These are phyloP conservation scores for Kodamaea kakaduensis DNA, from an alignment of 805 yeast genomes.

Conservation along the genomic window DNA sequence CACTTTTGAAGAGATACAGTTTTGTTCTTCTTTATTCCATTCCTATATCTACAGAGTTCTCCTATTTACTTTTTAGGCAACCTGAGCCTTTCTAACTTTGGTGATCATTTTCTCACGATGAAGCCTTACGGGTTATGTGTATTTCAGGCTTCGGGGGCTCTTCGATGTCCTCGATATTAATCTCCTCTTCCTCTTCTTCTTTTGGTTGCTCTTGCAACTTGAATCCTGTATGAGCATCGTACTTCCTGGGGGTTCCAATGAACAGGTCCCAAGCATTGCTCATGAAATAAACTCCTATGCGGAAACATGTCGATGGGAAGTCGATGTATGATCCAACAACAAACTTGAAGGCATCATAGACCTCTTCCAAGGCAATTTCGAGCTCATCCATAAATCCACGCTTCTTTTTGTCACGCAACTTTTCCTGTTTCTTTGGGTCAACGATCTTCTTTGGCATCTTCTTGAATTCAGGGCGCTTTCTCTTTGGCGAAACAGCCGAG, in stretches of 20 bases:
- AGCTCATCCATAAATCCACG: conserved; percentile 39
- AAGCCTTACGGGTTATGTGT: no score
- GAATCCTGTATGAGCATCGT: conserved; percentile 8
- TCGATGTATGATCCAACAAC: conserved; percentile 61
- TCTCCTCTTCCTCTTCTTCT: no score
- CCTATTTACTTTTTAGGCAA: no score
- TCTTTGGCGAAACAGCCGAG: no score
- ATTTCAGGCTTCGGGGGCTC: no score
- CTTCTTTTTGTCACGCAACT: conserved; percentile 1
- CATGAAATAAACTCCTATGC: conserved; percentile 44
- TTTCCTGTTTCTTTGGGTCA: conserved; percentile 4
- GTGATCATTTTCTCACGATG: no score
- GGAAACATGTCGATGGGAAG: conserved; percentile 62
- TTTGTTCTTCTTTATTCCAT: no score
- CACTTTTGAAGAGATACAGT: no score
- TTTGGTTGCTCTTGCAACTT: conserved; percentile 6
- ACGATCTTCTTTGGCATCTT: conserved; percentile 10
- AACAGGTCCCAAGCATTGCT: conserved; percentile 69
- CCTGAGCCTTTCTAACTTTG: no score
- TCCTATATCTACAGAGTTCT: no score
- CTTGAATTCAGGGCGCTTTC: conserved; percentile 3
- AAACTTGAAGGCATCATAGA: conserved; percentile 59
- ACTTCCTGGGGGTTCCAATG: conserved; percentile 49
- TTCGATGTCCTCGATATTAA: not conserved
- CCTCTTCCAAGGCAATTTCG: conserved; percentile 47